Base-by-base conservation (phyloP, 208 protist species). In the Trypanosoma congolense region DNA sequence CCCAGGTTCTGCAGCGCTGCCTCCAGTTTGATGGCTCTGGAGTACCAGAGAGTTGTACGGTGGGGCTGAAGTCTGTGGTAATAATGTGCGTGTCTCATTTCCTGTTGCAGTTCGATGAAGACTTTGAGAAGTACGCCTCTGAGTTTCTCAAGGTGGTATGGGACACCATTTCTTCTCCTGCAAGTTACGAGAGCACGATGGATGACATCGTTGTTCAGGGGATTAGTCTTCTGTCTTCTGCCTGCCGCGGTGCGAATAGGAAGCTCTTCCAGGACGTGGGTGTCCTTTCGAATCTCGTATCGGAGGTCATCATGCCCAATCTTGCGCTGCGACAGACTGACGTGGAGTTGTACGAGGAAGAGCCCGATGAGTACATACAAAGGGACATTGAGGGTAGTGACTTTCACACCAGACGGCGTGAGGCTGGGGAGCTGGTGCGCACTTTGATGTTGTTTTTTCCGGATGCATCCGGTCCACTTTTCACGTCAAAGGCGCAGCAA, bases 351-450 rank as follows among this genome's bases (percentile, higher is more conserved):
- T 99, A 96, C 62, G 78, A 90, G 46, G 67, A 92, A 29, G 88
- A 97, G n/a, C 65, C 84, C 14, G 92, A 98, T 63, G 93, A 96
- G 63, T 99, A 98, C 71, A 98, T 99, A 31, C 80, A 96, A 52
- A 70, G 77, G 8, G 96, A 99, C 69, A 92, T 99, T 54, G 97
- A 99, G 62, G 97, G 97, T 42, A 96, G 83, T 51, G 91, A 96
- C 65, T 77, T 89, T 50, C 88, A 97, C 58, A 96, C 89, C 8
- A 73, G 97, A 36, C 77, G 97, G 51, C 88, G 96, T 42, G 85
- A 90, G 6, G 81, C 92, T 1, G 81, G 73, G 5, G 92, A 98
- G 42, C 67, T 99, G 16, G 82, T 98, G 22, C 90, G 90, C 33
- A 76, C 77, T 10, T 61, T 98, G 12, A 71, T 97, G 22, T 58